phyloP scores from a whole-genome alignment of 805 yeast genomes.

The Saturnispora bothae region DNA sequence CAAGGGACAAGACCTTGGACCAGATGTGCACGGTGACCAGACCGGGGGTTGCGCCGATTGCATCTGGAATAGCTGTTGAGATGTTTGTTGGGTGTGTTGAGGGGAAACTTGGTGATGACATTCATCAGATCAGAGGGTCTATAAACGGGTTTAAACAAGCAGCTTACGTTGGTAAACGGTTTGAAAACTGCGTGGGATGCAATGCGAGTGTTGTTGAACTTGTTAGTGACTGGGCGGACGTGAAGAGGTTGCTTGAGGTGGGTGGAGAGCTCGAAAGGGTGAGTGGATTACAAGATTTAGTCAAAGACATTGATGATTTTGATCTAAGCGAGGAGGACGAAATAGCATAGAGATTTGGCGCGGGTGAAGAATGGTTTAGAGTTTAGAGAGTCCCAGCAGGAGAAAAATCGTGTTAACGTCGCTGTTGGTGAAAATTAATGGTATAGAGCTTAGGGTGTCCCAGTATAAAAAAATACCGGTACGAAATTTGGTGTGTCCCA shows the following conservation, averaged over 20 bases:
- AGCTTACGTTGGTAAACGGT: constrained; percentile 62
- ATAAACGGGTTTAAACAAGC: constrained; percentile 53
- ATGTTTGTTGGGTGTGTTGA: constrained; percentile 52
- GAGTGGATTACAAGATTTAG: constrained; percentile 71
- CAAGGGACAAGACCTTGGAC: constrained; percentile 82
- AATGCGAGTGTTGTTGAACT: constrained; percentile 46
- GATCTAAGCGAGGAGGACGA: too few relatives aligned
- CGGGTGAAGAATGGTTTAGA: too few relatives aligned
- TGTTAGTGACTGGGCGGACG: constrained; percentile 66
- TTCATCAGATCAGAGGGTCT: constrained; percentile 90
- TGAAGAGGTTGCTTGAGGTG: constrained; percentile 56
- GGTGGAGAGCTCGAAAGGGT: constrained; percentile 59
- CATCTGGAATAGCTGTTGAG: constrained; percentile 82
- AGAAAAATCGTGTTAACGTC: too few relatives aligned
- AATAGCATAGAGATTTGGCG: too few relatives aligned
- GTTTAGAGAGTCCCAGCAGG: too few relatives aligned
- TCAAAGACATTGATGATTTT: constrained; percentile 64
- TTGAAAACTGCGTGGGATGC: constrained; percentile 80
- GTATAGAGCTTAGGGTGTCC: too few relatives aligned
- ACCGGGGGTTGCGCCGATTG: constrained; percentile 89
- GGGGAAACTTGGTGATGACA: constrained; percentile 28
- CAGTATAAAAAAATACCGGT: too few relatives aligned
- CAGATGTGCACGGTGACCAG: constrained; percentile 99
- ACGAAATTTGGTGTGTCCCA: too few relatives aligned
- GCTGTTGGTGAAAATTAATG: too few relatives aligned